A percentile compares a stretch with the other conserved stretches of the same genome.
phyloP scores from a whole-genome alignment of 2,329 filamentous ascomycete species.

The Xylaria sp. region DNA sequence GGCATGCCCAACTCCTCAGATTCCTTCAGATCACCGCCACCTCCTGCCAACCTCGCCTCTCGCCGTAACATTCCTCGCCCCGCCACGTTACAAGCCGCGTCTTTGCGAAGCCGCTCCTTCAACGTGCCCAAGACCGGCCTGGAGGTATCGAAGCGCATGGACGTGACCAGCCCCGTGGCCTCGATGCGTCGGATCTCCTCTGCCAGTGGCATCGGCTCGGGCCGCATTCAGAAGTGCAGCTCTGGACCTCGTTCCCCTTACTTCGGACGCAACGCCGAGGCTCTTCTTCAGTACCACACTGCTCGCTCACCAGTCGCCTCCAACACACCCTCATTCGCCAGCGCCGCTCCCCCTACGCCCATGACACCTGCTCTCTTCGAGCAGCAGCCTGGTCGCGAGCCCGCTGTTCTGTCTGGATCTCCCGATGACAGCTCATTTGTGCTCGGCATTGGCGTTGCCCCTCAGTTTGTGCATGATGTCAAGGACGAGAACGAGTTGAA shows the following conservation, averaged over 20 bases:
- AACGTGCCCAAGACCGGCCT: conserved; percentile 42
- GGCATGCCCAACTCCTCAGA: conserved; percentile 30
- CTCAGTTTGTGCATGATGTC: conserved; percentile 24
- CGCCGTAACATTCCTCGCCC: conserved; percentile 47
- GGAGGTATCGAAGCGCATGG: conserved; percentile 42
- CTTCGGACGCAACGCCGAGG: conserved; percentile 43
- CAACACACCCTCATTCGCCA: conserved; percentile 35
- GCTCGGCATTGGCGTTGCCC: conserved; percentile 25
- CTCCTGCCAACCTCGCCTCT: conserved; percentile 49
- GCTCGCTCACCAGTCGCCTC: conserved; percentile 39
- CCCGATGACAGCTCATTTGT: conserved; percentile 36
- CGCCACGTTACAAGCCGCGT: conserved; percentile 43
- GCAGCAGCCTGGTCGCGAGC: conserved; percentile 37
- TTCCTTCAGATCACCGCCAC: conserved; percentile 45
- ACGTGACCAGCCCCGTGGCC: conserved; percentile 39
- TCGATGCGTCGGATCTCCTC: conserved; percentile 51
- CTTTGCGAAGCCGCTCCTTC: conserved; percentile 41
- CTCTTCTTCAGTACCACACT: conserved; percentile 37
- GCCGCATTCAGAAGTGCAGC: conserved; percentile 39
- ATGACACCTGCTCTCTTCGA: conserved; percentile 42
- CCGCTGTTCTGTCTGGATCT: conserved; percentile 35
- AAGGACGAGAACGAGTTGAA: conserved; percentile 42
- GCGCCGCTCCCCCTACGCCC: conserved; percentile 44
- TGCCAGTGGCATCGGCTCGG: conserved; percentile 39
- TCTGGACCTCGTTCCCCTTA: conserved; percentile 40